Evolutionary conservation across 148 eudicot genomes (phyloP).

Genomic region (Cornus controversa): DNA sequence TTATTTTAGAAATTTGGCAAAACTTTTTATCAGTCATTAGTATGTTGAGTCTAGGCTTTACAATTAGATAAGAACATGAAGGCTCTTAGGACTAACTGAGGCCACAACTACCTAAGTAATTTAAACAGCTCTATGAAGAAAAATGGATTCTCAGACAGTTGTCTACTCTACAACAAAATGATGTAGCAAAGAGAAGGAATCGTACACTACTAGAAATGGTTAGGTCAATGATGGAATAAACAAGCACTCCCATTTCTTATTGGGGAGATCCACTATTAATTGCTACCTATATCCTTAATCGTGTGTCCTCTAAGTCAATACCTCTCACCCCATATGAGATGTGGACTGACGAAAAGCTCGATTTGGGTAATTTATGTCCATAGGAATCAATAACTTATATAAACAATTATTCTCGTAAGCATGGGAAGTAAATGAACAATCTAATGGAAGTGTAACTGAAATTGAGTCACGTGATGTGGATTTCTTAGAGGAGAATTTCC

Average conservation of each 20-base stretch:
- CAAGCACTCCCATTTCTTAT: neutral
- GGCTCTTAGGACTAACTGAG: neutral
- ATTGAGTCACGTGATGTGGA: too few species aligned
- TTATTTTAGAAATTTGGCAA: neutral
- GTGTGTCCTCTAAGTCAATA: too few species aligned
- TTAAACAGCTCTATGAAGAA: neutral
- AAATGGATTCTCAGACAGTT: neutral
- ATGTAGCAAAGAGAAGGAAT: too few species aligned
- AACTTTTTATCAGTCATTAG: neutral
- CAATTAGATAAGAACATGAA: neutral
- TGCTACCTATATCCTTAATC: neutral
- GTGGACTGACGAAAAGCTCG: too few species aligned
- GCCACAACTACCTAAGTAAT: neutral
- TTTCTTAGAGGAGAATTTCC: too few species aligned
- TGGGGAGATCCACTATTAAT: constrained; percentile 1
- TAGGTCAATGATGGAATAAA: too few species aligned
- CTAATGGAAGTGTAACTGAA: too few species aligned
- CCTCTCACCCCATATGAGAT: neutral
- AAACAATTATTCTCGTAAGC: too few species aligned
- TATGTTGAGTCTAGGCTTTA: neutral
- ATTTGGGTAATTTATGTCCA: too few species aligned
- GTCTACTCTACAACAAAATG: constrained; percentile 6
- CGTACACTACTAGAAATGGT: too few species aligned
- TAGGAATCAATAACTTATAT: too few species aligned
- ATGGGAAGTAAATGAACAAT: too few species aligned